Conservation (phyloP, 2,329 filamentous ascomycete genomes). For the Kalaharituber pfeilii region DNA sequence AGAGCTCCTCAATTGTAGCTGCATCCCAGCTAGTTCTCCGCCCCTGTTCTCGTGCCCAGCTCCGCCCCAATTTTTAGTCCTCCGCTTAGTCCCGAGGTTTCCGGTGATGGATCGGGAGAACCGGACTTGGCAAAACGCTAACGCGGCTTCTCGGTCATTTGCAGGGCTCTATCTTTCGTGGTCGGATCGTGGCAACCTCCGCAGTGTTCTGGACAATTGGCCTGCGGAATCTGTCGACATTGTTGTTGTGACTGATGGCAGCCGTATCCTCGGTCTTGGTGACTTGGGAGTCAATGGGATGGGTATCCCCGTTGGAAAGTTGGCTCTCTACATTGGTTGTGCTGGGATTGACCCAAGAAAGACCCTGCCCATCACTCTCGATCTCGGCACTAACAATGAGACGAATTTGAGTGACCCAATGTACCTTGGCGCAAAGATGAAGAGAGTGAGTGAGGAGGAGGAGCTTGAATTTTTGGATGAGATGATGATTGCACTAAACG, state of each 20-base stretch:
- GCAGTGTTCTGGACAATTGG: conserved; percentile 83
- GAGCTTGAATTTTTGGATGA: conserved; percentile 91
- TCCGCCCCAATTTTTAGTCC: not conserved
- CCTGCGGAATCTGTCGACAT: conserved; percentile 79
- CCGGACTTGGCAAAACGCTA: no score
- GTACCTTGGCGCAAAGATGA: conserved; percentile 76
- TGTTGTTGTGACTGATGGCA: conserved; percentile 90
- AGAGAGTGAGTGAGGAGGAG: conserved; percentile 58
- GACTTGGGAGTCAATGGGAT: conserved; percentile 95
- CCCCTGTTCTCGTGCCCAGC: not conserved
- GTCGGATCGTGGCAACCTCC: conserved; percentile 79
- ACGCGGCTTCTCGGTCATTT: not conserved
- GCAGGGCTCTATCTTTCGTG: conserved; percentile 77
- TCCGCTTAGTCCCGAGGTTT: not conserved
- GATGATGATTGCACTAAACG: conserved; percentile 79
- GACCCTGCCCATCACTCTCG: conserved; percentile 55
- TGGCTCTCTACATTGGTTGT: conserved; percentile 85
- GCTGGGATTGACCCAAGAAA: conserved; percentile 82
- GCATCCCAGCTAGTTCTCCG: no score
- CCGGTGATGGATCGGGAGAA: not conserved
- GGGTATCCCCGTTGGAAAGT: conserved; percentile 93
- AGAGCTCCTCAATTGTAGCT: conserved; percentile 1
- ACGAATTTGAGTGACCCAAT: conserved; percentile 50
- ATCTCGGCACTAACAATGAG: conserved; percentile 48
- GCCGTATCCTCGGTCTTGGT: conserved; percentile 76